Base-by-base conservation (phyloP, 805 yeast species). In the Lipomyces yamadae region DNA sequence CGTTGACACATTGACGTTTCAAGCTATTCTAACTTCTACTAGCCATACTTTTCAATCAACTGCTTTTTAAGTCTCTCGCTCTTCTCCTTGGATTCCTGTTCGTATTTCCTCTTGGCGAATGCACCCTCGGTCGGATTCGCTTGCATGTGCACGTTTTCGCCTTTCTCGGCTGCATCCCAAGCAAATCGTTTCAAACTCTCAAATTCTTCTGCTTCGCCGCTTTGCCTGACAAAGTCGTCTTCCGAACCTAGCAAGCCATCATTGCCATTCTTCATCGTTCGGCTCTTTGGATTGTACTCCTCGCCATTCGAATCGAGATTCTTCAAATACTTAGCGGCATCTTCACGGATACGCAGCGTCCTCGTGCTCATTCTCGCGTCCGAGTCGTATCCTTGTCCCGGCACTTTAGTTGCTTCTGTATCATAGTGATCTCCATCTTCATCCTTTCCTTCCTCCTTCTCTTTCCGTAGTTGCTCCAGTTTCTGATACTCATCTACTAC, bases 261-360 rank as follows among this genome's bases (percentile, higher is more conserved):
- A 1, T 80, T 80, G 32, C 33, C 61, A 15, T 68, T 72, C 0
- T 73, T 72, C 72, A 58, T 75, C 62, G 68, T 78, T 30, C 80
- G 61, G 10, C 74, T 71, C 58, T 77, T 78, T 18, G 80, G 80
- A 63, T 77, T 75, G 62, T 77, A 78, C 82, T 86, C 86, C 72
- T 84, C 84, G 30, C 81, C 80, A 6, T 81, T 83, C 0, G 82
- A 74, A 68, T 81, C 79, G 10, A 85, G 77, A 56, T 87, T 82
- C 74, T 85, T 79, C 72, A 85, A 73, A 80, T 91, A 86, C 69
- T 85, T 77, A n/a, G 97, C 96, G 52, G 86, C 86, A 74, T 92
- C 97, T 68, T 87, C 89, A 62, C 93, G 75, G 39, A 89, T 85
- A 59, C 97, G 78, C 0, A 89, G 82, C 7, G 84, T 76, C 61